Conservation (phyloP, 2,329 filamentous ascomycete genomes). For the Fusarium setosum region DNA sequence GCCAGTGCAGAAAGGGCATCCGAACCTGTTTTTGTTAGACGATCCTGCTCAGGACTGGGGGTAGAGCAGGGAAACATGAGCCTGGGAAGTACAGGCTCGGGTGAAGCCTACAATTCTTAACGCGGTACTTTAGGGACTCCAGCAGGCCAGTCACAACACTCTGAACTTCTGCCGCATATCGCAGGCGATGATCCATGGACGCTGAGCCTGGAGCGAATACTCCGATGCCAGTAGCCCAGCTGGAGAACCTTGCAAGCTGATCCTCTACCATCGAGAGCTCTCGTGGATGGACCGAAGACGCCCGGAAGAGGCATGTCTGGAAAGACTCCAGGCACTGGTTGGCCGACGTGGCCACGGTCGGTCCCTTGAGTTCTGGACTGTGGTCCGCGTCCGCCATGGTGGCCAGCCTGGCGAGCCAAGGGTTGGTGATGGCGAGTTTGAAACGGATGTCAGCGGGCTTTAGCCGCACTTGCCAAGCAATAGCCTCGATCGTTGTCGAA, state of each 20-base stretch:
- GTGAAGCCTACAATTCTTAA: conserved; percentile 1
- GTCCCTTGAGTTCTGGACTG: not conserved
- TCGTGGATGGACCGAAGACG: not conserved
- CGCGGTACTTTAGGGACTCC: conserved; percentile 14
- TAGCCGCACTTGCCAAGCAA: not conserved
- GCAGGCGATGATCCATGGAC: conserved; percentile 29
- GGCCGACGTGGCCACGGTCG: not conserved
- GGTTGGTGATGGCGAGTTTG: not conserved
- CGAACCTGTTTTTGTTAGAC: not conserved
- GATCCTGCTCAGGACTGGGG: rapidly evolving
- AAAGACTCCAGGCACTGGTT: not conserved
- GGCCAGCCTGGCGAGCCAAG: not conserved
- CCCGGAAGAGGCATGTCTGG: not conserved
- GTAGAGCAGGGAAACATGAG: not conserved
- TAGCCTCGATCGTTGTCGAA: not conserved
- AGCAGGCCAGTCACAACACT: conserved; percentile 19
- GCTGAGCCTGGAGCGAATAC: conserved; percentile 14
- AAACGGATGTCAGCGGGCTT: not conserved
- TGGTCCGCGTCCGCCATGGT: not conserved
- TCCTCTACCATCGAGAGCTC: conserved; percentile 19
- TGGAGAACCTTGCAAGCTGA: conserved; percentile 31
- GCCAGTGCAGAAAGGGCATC: not conserved
- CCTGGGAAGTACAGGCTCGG: too few relatives aligned
- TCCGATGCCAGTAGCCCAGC: conserved; percentile 21
- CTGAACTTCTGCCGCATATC: conserved; percentile 20